Evolutionary conservation across 768 basidiomycete species (phyloP).

Genomic region (Strobilomyces confusus): DNA sequence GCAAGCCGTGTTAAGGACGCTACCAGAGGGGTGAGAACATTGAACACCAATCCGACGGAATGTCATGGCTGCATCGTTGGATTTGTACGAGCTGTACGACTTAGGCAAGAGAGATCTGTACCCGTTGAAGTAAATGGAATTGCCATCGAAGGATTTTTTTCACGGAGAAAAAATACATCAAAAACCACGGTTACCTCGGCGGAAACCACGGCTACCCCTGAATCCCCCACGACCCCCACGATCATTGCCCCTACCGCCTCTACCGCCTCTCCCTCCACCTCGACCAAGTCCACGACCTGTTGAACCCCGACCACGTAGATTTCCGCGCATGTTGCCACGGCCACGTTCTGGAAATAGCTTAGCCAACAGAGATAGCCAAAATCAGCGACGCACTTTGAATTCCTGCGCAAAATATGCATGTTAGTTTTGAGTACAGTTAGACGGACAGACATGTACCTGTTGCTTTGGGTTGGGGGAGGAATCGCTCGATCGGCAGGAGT

Average conservation of each 20-base stretch:
- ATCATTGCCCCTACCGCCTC: slow-evolving; percentile 35
- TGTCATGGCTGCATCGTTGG: neutral
- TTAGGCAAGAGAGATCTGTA: too few species aligned
- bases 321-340: slow-evolving; percentile 33
- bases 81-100: neutral
- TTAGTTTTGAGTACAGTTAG: slow-evolving; percentile 5
- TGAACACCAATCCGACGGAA: neutral
- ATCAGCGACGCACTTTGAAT: slow-evolving; percentile 8
- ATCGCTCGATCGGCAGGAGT: slow-evolving; percentile 91
- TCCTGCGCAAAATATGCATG: slow-evolving; percentile 25
- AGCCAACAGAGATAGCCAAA: slow-evolving; percentile 8
- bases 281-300: slow-evolving; percentile 34
- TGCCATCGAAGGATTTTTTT: too few species aligned
- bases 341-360: slow-evolving; percentile 45
- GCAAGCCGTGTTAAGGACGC: slow-evolving; percentile 53
- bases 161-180: too few species aligned
- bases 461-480: slow-evolving; percentile 92
- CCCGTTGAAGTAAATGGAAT: too few species aligned
- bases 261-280: slow-evolving; percentile 37
- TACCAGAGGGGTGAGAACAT: neutral
- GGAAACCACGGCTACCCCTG: slow-evolving; percentile 40
- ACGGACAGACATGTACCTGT: slow-evolving; percentile 50
- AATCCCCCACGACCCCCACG: slow-evolving; percentile 46
- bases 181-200: slow-evolving; percentile 48
- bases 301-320: slow-evolving; percentile 24